A percentile compares a stretch with the other conserved stretches of the same genome.
Evolutionary conservation across 2,329 filamentous ascomycete species (phyloP).

Genomic region (Aspergillus sp.): DNA sequence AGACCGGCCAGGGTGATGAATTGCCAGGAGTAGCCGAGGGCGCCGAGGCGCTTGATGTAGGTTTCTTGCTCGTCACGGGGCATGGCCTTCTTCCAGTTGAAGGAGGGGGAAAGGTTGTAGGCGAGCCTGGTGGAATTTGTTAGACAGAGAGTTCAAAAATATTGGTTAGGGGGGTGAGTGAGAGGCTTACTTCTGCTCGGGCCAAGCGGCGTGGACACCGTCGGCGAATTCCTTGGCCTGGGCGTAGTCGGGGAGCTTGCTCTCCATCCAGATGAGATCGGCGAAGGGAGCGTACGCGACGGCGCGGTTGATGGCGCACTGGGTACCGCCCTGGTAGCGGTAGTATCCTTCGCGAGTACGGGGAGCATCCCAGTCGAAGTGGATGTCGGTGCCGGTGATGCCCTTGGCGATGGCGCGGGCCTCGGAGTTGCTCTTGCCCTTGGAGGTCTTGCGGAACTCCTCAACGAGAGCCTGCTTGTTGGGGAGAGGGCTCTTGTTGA

Average conservation of each 20-base stretch:
- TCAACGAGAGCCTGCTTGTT: conserved; percentile 69
- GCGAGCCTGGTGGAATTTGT: conserved; percentile 63
- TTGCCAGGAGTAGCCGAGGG: conserved; percentile 97
- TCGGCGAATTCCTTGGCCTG: conserved; percentile 93
- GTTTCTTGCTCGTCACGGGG: conserved; percentile 88
- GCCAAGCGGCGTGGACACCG: conserved; percentile 91
- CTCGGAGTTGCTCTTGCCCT: conserved; percentile 84
- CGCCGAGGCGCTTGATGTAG: conserved; percentile 85
- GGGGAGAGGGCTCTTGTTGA: conserved; percentile 63
- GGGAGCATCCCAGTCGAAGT: conserved; percentile 94
- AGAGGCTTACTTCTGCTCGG: conserved; percentile 81
- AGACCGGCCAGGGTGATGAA: conserved; percentile 99
- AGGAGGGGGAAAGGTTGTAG: conserved; percentile 97
- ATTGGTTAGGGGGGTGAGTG: conserved; percentile 17
- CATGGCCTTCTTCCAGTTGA: conserved; percentile 99
- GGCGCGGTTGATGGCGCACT: conserved; percentile 87
- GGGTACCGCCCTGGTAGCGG: conserved; percentile 84
- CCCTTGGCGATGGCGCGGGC: conserved; percentile 75
- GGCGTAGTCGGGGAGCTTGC: conserved; percentile 85
- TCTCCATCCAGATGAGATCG: conserved; percentile 99
- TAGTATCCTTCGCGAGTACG: conserved; percentile 95
- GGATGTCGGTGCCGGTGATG: conserved; percentile 75
- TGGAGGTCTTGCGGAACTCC: conserved; percentile 65
- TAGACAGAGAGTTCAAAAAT: conserved; percentile 10
- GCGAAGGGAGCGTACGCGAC: conserved; percentile 90